phyloP scores from a whole-genome alignment of 2,329 filamentous ascomycete genomes.

The Sporothrix inflata region DNA sequence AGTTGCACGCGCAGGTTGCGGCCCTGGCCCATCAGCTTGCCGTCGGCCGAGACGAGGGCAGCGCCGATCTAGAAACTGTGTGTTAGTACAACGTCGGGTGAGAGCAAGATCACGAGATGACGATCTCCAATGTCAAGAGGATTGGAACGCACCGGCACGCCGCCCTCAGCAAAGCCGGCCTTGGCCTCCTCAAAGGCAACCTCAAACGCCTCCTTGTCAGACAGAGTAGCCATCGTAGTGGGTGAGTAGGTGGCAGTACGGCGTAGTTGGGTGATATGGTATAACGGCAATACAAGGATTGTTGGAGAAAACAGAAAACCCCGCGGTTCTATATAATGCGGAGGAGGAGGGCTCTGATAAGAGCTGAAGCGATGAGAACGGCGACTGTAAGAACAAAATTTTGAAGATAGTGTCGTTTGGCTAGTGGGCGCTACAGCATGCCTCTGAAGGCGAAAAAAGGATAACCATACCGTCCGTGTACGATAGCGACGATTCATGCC shows the following conservation, averaged over 20 bases:
- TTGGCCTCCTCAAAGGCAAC: constrained; percentile 54
- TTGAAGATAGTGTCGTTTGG: no score
- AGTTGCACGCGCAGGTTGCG: constrained; percentile 79
- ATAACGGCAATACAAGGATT: not conserved
- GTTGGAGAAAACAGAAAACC: not conserved
- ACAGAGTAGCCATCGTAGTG: constrained; percentile 18
- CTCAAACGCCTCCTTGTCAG: constrained; percentile 34
- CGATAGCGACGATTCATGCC: no score
- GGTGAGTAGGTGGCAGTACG: no score
- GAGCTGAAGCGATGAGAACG: not conserved
- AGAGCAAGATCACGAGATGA: not conserved
- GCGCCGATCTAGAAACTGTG: constrained; percentile 52
- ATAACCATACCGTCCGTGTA: no score
- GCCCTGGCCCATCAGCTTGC: constrained; percentile 70
- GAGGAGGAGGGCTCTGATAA: not conserved
- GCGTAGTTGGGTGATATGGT: not conserved
- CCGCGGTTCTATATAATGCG: not conserved
- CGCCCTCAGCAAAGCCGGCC: constrained; percentile 50
- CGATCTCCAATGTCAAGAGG: not conserved
- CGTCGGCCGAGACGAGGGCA: constrained; percentile 67
- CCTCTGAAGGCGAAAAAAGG: no score
- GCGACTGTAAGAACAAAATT: no score
- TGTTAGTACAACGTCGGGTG: not conserved
- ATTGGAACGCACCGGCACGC: constrained; percentile 49
- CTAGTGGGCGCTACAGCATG: no score